These are phyloP conservation scores for Diaporthe destruens DNA, from an alignment of 2,329 filamentous ascomycete species.

Conservation along the genomic window DNA sequence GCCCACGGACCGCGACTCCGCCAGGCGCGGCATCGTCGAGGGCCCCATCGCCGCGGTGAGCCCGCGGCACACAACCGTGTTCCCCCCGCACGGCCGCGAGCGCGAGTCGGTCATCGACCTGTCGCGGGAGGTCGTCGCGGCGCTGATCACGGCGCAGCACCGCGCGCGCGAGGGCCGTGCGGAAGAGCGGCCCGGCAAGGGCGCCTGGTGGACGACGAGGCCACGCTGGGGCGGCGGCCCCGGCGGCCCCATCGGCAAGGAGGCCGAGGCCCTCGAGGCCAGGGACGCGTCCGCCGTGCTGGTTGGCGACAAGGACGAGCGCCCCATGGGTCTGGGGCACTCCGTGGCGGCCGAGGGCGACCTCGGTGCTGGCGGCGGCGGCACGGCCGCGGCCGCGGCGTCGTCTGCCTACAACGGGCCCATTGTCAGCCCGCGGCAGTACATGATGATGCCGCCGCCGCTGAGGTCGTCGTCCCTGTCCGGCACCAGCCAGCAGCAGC, in stretches of 20 bases:
- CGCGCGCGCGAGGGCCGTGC: conserved; percentile 68
- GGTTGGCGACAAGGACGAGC: conserved; percentile 60
- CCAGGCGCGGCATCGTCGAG: conserved; percentile 70
- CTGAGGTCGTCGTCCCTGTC: conserved; percentile 43
- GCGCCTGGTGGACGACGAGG: conserved; percentile 71
- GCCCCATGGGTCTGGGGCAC: conserved; percentile 37
- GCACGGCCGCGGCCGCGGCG: too few species aligned
- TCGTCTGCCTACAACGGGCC: not conserved
- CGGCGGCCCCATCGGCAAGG: conserved; percentile 73
- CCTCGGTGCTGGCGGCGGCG: not conserved
- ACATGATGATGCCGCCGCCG: not conserved
- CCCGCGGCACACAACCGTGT: conserved; percentile 66
- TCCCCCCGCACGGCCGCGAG: conserved; percentile 56
- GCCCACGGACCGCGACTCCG: conserved; percentile 70
- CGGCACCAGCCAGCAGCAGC: conserved; percentile 39
- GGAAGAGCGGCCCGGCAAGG: conserved; percentile 69
- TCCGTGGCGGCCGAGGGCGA: conserved; percentile 1
- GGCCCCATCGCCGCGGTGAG: conserved; percentile 73
- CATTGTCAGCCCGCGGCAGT: not conserved
- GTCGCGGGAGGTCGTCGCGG: conserved; percentile 70
- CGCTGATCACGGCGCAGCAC: conserved; percentile 73
- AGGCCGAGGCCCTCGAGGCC: conserved; percentile 58
- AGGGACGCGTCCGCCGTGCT: conserved; percentile 52
- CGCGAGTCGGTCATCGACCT: conserved; percentile 73
- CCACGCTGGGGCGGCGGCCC: conserved; percentile 73